Percentiles rank a stretch among this genome's conserved stretches.
Evolutionary conservation across 2,329 filamentous ascomycete species (phyloP).

Genomic region (Cytospora piceicola): DNA sequence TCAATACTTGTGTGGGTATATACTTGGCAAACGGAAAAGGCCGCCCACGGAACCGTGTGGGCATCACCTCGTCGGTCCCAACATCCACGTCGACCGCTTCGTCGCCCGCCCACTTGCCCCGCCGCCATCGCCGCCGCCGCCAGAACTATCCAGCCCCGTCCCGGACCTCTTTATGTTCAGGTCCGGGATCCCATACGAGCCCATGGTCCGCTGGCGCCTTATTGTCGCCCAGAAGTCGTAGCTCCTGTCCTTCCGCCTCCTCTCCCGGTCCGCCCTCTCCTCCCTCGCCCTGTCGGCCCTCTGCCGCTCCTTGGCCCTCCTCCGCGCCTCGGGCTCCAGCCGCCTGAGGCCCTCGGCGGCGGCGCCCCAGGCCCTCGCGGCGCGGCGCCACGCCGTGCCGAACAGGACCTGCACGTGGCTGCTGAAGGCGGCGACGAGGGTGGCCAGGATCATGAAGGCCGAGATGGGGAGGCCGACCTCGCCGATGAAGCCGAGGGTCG

Average conservation of each 20-base stretch:
- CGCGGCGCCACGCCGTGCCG: slow-evolving; percentile 29
- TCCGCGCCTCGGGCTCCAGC: slow-evolving; percentile 36
- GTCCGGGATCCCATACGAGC: slow-evolving; percentile 44
- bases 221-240: slow-evolving; percentile 49
- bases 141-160: slow-evolving; percentile 21
- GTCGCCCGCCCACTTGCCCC: background rate
- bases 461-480: slow-evolving; percentile 54
- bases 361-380: background rate
- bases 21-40: background rate
- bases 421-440: slow-evolving; percentile 61
- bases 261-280: slow-evolving; percentile 31
- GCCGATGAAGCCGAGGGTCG: slow-evolving; percentile 51
- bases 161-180: slow-evolving; percentile 37
- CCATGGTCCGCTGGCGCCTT: slow-evolving; percentile 36
- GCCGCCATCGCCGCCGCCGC: background rate
- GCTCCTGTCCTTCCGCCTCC: slow-evolving; percentile 38
- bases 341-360: slow-evolving; percentile 25
- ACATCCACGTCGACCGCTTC: slow-evolving; percentile 14
- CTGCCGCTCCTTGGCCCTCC: slow-evolving; percentile 26
- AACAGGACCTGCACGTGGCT: slow-evolving; percentile 45
- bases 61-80: background rate
- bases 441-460: slow-evolving; percentile 50
- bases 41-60: background rate
- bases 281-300: slow-evolving; percentile 33
- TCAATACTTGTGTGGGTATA: background rate